Percentiles rank a stretch among this genome's conserved stretches.
Conservation (phyloP, 1,139 yeast genomes). For the Lodderomyces metapsilosis region DNA sequence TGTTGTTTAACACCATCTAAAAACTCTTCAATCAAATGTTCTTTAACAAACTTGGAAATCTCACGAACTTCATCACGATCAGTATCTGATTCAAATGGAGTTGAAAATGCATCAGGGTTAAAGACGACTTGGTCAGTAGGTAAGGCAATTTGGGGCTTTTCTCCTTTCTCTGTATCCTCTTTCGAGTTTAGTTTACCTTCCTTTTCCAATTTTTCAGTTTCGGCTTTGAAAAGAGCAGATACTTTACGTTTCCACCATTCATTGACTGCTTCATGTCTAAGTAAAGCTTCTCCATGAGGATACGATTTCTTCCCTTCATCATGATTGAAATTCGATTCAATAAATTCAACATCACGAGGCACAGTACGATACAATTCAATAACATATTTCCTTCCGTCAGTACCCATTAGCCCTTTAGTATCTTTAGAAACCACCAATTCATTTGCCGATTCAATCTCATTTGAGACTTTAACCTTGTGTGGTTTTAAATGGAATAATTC, state of each 20-base stretch:
- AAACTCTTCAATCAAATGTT: slow-evolving; percentile 61
- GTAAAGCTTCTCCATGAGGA: slow-evolving; percentile 76
- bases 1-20: slow-evolving; percentile 54
- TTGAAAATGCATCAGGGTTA: slow-evolving; percentile 77
- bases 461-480: slow-evolving; percentile 50
- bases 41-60: slow-evolving; percentile 61
- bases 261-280: slow-evolving; percentile 87
- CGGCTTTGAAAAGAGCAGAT: slow-evolving; percentile 51
- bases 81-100: slow-evolving; percentile 40
- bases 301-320: slow-evolving; percentile 50
- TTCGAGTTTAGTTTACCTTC: slow-evolving; percentile 38
- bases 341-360: slow-evolving; percentile 79
- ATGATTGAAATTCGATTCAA: slow-evolving; percentile 48
- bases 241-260: slow-evolving; percentile 83
- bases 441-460: slow-evolving; percentile 32
- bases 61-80: slow-evolving; percentile 65
- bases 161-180: slow-evolving; percentile 23
- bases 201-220: slow-evolving; percentile 47
- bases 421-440: slow-evolving; percentile 70
- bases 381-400: slow-evolving; percentile 81
- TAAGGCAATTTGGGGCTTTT: slow-evolving; percentile 52
- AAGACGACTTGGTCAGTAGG: slow-evolving; percentile 58
- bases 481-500: slow-evolving; percentile 77
- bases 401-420: slow-evolving; percentile 82
- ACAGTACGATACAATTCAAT: slow-evolving; percentile 82